Conservation (phyloP, 306 rosid genomes). For the Calophaca sinica region DNA sequence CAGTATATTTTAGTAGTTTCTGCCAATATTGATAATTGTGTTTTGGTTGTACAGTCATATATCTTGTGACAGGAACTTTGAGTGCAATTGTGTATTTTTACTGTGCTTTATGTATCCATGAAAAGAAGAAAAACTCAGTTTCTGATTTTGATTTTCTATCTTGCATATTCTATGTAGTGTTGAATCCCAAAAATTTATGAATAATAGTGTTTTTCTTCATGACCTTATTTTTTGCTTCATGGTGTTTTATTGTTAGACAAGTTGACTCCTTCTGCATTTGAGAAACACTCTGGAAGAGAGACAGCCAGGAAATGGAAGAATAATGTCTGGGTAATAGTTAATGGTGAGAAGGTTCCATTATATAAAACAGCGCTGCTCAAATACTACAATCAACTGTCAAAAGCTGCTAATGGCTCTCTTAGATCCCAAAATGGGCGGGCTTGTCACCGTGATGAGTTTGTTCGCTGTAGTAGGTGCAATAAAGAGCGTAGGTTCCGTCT, state of each 20-base stretch:
- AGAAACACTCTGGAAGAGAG: conserved; percentile 98
- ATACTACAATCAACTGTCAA: conserved; percentile 82
- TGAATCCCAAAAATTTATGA: conserved; percentile 1
- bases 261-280: conserved; percentile 93
- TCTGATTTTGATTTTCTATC: conserved; percentile 9
- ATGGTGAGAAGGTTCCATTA: conserved; percentile 91
- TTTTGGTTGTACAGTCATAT: conserved; percentile 12
- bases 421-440: conserved; percentile 74
- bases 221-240: conserved; percentile 29
- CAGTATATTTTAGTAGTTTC: not conserved
- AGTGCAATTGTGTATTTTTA: conserved; percentile 4
- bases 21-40: not conserved
- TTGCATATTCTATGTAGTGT: conserved; percentile 20
- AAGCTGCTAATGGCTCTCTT: conserved; percentile 66
- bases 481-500: conserved; percentile 94
- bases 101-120: conserved; percentile 32
- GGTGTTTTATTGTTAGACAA: conserved; percentile 61
- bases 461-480: conserved; percentile 75
- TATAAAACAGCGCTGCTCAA: conserved; percentile 88
- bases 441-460: conserved; percentile 91
- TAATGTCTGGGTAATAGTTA: conserved; percentile 86
- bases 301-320: conserved; percentile 98
- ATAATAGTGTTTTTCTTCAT: conserved; percentile 13
- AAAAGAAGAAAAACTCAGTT: not conserved
- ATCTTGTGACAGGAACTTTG: not conserved